Base-by-base conservation (phyloP, 2,329 filamentous ascomycete genomes). In the Penicillium polonicum region DNA sequence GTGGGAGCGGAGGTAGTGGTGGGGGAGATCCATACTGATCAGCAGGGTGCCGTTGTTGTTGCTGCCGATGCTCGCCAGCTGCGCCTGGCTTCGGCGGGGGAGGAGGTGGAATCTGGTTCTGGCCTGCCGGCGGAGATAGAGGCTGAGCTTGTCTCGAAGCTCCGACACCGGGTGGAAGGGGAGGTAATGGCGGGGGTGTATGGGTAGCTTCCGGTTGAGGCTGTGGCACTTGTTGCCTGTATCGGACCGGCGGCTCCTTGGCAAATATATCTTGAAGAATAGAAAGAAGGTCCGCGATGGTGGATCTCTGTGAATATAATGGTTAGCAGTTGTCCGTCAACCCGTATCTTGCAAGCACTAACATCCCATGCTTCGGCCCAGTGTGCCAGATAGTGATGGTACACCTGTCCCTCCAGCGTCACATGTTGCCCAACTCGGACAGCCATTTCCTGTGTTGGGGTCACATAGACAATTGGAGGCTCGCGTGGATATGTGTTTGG, bases 401-500 rank as follows among this genome's bases (percentile, higher is more conserved):
- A 99, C 62, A 97, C 85, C 72, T 90, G 88, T 27, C 94, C 94
- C 69, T 97, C 93, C 5, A 90, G 87, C 70, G 94, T 92, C 59
- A 99, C 92, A 79, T 99, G 92, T 72, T 99, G 94, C 0, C 94
- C 94, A 0, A 92, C 91, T 21, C 93, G 85, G 42, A 99, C 88
- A 64, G 89, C 78, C 91, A 99, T 97, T 62, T 87, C 89, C 64
- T 90, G 88, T 5, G 90, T 91, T 3, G 94, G 92, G 7, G 87
- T 92, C 42, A 97, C 91, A 74, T 96, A 97, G 58, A 89, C 85
- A 46, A 97, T 83, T 1, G 94, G 94, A 0, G 91, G 83, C 68
- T 96, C 91, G 61, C 85, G 83, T 1, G 94, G 94, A 72, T 97
- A 99, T 53, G 86, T 85, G 71, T 96, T 91, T 4, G 94, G 94